Base-by-base conservation (phyloP, 2,329 filamentous ascomycete genomes). In the Calonectria honghensis region DNA sequence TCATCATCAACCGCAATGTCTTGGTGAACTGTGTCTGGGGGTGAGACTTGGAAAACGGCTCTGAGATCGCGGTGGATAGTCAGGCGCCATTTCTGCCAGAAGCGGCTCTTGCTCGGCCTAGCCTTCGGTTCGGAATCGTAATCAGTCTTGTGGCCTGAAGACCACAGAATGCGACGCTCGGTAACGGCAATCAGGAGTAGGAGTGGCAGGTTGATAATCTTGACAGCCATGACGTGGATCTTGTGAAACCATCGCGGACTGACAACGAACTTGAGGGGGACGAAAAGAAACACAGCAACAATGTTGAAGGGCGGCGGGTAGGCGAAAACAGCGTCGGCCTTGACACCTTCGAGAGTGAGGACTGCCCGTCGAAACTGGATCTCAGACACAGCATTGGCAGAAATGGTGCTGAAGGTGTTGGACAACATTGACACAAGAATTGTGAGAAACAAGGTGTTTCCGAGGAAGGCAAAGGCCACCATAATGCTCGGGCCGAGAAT, bases 241-340 rank as follows among this genome's bases (percentile, higher is more conserved):
- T 96, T 97, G 87, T 97, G 95, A 82, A 97, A 97, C 94, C 94
- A 96, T 57, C 95, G 92, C 0, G 94, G 92, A n/a, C 92, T 92
- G 45, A 95, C 88, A n/a, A 94, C 79, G 79, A 94, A 94, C 79
- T 95, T 96, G 75, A 97, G 89, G 0, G 95, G 95, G 2, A 96
- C 88, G 20, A 97, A 88, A 35, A 96, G 82, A 73, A 95, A 86
- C 35, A 97, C 88, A 29, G 95, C 95, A 27, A 96, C 85, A 74
- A 97, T 91, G 81, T 97, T 97, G 85, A 97, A 95, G 0, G 95
- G 95, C 0, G 95, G 94, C 54, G 94, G 92, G 81, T 96, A 96
- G 20, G 94, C 93, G 82, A 96, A 96, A 39, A 97, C 91, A 14
- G 94, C 94, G 80, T 97, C 95, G 37, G 92, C 93, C 83, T 97